A percentile compares a stretch with the other conserved stretches of the same genome.
These are phyloP conservation scores for Aphanomyces cochlioides DNA, from an alignment of 352 stramenopile genomes.

Conservation along the genomic window DNA sequence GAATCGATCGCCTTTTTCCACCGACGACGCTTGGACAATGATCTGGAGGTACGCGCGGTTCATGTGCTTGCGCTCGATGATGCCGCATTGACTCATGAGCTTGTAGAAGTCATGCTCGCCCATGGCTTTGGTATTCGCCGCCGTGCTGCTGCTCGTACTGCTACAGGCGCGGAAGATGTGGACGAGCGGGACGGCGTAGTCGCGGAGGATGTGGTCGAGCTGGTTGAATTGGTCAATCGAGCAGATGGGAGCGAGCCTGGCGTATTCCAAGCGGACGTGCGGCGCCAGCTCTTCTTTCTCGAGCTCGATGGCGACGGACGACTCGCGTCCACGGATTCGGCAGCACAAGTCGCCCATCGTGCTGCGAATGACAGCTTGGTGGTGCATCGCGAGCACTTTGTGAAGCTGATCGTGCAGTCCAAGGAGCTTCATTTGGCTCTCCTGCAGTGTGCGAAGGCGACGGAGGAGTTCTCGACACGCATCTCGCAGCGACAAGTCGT, in stretches of 20 bases:
- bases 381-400: slow-evolving; percentile 54
- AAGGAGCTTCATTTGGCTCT: slow-evolving; percentile 1
- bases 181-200: slow-evolving; percentile 72
- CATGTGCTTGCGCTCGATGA: slow-evolving; percentile 82
- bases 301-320: slow-evolving; percentile 59
- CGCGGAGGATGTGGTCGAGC: slow-evolving; percentile 68
- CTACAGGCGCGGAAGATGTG: slow-evolving; percentile 77
- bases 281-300: slow-evolving; percentile 67
- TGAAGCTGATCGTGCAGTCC: slow-evolving; percentile 43
- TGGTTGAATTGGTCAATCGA: slow-evolving; percentile 52
- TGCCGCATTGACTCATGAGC: slow-evolving; percentile 67
- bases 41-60: slow-evolving; percentile 60
- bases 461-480: slow-evolving; percentile 18
- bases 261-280: slow-evolving; percentile 46
- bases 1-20: slow-evolving; percentile 41
- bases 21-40: slow-evolving; percentile 60
- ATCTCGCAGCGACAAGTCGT: slow-evolving; percentile 1
- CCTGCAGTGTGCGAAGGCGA: slow-evolving; percentile 4
- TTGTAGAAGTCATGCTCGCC: slow-evolving; percentile 80
- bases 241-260: slow-evolving; percentile 54
- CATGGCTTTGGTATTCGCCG: slow-evolving; percentile 43
- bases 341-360: slow-evolving; percentile 65
- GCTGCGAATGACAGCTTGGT: slow-evolving; percentile 44
- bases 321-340: slow-evolving; percentile 62
- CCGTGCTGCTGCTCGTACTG: slow-evolving; percentile 44